These are phyloP conservation scores for Citrus hindsii DNA, from an alignment of 345 rosid genomes.

Conservation along the genomic window DNA sequence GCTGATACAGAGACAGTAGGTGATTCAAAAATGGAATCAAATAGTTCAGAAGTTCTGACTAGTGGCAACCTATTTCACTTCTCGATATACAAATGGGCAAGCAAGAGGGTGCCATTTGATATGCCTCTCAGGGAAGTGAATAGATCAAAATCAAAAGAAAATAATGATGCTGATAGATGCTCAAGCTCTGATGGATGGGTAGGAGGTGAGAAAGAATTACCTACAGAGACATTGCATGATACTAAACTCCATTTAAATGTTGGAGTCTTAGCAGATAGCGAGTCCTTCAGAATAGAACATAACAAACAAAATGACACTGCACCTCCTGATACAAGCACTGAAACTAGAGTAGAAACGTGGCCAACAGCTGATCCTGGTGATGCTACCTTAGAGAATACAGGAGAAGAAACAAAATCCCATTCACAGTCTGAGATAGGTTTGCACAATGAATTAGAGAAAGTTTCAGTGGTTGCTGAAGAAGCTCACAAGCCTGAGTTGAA, in stretches of 20 bases:
- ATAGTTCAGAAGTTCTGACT: conserved; percentile 20
- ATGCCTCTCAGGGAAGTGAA: conserved; percentile 41
- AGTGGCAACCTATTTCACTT: conserved; percentile 58
- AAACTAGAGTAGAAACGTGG: conserved; percentile 1
- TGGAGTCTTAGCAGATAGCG: conserved; percentile 1
- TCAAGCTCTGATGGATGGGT: conserved; percentile 27
- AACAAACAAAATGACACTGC: conserved; percentile 12
- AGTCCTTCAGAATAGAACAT: conserved; percentile 16
- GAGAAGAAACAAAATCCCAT: conserved; percentile 17
- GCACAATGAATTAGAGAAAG: conserved; percentile 18
- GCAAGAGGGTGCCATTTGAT: conserved; percentile 54
- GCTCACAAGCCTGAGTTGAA: conserved; percentile 27
- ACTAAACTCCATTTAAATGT: neutral
- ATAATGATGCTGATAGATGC: conserved; percentile 33
- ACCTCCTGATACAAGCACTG: conserved; percentile 2
- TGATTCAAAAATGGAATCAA: conserved; percentile 25
- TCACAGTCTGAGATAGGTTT: conserved; percentile 17
- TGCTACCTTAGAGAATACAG: neutral
- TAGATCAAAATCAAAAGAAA: conserved; percentile 37
- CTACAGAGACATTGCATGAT: conserved; percentile 17
- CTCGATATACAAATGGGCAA: conserved; percentile 93
- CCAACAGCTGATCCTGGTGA: conserved; percentile 12
- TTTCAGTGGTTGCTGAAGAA: conserved; percentile 17
- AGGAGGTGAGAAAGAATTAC: conserved; percentile 17
- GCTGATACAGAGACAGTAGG: conserved; percentile 24